These are phyloP conservation scores for Clonostachys byssicola DNA, from an alignment of 2,329 filamentous ascomycete genomes.

Conservation along the genomic window DNA sequence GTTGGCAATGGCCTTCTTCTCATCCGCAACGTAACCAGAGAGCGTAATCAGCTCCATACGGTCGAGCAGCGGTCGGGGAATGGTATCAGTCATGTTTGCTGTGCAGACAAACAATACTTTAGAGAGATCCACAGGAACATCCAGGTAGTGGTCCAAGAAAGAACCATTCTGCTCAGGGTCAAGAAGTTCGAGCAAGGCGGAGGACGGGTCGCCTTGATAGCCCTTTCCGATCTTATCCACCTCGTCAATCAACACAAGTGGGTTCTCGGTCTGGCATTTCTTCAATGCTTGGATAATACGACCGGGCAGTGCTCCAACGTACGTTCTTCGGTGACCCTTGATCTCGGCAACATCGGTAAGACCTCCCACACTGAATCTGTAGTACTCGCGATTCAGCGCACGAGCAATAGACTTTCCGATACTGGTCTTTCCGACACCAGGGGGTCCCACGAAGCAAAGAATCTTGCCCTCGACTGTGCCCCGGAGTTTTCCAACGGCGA, in stretches of 20 bases:
- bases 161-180: constrained; percentile 97
- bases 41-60: constrained; percentile 97
- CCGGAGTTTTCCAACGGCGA: constrained; percentile 93
- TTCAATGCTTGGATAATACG: constrained; percentile 97
- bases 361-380: constrained; percentile 95
- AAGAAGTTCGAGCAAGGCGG: constrained; percentile 85
- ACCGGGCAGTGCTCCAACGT: constrained; percentile 91
- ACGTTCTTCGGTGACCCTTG: constrained; percentile 94
- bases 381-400: constrained; percentile 93
- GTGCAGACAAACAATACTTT: constrained; percentile 99
- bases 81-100: constrained; percentile 98
- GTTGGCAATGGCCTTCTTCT: constrained; percentile 98
- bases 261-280: constrained; percentile 98
- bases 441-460: constrained; percentile 92
- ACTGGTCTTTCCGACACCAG: constrained; percentile 96
- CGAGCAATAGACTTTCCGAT: constrained; percentile 98
- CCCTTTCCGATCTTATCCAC: constrained; percentile 97
- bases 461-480: constrained; percentile 99
- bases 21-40: constrained; percentile 93
- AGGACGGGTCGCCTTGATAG: constrained; percentile 94
- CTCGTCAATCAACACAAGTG: constrained; percentile 92
- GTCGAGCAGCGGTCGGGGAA: constrained; percentile 87
- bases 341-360: constrained; percentile 97
- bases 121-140: constrained; percentile 93
- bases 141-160: constrained; percentile 98